Evolutionary conservation across 2,329 filamentous ascomycete genomes (phyloP).

Genomic region (Penicillium sp.): DNA sequence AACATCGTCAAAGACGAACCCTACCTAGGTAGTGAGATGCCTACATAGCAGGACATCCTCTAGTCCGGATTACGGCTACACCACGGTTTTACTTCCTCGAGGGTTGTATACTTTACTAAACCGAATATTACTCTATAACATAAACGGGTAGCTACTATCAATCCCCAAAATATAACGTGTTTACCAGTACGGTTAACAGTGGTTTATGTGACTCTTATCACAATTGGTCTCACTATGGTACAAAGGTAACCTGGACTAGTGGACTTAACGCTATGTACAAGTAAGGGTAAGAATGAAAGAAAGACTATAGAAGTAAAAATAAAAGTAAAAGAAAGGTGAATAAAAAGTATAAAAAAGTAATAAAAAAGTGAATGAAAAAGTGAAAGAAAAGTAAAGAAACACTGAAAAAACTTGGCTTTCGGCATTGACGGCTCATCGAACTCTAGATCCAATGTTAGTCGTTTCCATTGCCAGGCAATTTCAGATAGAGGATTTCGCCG

Average conservation of each 20-base stretch:
- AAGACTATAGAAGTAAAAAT: constrained; percentile 1
- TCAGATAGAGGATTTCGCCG: background rate
- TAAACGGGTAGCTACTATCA: background rate
- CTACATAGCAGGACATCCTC: constrained; percentile 1
- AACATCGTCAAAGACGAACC: constrained; percentile 1
- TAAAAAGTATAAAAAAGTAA: constrained; percentile 2
- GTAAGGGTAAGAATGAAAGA: background rate
- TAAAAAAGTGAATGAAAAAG: constrained; percentile 1
- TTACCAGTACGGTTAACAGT: background rate
- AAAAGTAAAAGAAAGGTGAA: constrained; percentile 2
- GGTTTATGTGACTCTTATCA: constrained; percentile 1
- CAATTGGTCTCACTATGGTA: background rate
- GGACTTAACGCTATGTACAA: constrained; percentile 1
- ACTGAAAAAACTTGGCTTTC: constrained; percentile 1
- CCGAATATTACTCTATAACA: constrained; percentile 1
- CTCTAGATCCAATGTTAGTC: constrained; percentile 1
- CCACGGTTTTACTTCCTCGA: background rate
- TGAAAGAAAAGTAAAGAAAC: constrained; percentile 1
- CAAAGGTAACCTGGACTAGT: constrained; percentile 1
- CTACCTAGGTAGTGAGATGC: background rate
- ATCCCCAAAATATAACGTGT: background rate
- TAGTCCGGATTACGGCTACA: constrained; percentile 1
- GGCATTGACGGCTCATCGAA: background rate
- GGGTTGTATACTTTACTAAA: constrained; percentile 2
- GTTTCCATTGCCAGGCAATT: background rate